A percentile compares a stretch with the other conserved stretches of the same genome.
Evolutionary conservation across 1,284 basidiomycete genomes (phyloP).

Genomic region (Naganishia albida): DNA sequence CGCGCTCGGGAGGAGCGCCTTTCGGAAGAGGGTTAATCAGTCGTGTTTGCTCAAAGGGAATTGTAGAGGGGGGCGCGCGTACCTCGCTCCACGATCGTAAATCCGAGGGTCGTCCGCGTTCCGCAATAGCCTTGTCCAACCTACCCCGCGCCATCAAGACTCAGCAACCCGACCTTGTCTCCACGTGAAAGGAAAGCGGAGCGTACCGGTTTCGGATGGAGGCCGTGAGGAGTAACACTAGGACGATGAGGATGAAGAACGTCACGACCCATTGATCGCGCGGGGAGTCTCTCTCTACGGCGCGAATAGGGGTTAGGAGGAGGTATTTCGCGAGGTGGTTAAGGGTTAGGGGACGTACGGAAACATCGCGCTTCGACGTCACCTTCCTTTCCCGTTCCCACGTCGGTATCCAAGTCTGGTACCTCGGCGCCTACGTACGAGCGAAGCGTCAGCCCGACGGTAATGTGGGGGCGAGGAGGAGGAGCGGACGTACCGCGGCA

Average conservation of each 20-base stretch:
- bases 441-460: too few species aligned
- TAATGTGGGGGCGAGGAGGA: background rate
- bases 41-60: background rate
- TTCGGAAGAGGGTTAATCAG: background rate
- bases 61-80: too few species aligned
- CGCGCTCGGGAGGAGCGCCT: background rate
- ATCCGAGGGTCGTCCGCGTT: conserved; percentile 46
- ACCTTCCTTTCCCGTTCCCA: conserved; percentile 91
- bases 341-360: conserved; percentile 62
- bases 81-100: conserved; percentile 48
- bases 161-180: background rate
- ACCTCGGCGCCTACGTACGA: conserved; percentile 67
- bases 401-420: conserved; percentile 85
- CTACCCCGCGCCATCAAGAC: conserved; percentile 28
- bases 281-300: conserved; percentile 76
- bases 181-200: background rate
- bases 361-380: conserved; percentile 95
- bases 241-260: conserved; percentile 79
- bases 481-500: conserved; percentile 57
- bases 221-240: conserved; percentile 77
- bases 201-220: conserved; percentile 64
- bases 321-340: too few species aligned
- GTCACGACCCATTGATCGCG: conserved; percentile 88
- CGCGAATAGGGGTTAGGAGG: background rate
- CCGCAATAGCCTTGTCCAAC: conserved; percentile 45